Evolutionary conservation across 805 yeast species (phyloP).

Genomic region (Teunomyces barrocoloradensis): DNA sequence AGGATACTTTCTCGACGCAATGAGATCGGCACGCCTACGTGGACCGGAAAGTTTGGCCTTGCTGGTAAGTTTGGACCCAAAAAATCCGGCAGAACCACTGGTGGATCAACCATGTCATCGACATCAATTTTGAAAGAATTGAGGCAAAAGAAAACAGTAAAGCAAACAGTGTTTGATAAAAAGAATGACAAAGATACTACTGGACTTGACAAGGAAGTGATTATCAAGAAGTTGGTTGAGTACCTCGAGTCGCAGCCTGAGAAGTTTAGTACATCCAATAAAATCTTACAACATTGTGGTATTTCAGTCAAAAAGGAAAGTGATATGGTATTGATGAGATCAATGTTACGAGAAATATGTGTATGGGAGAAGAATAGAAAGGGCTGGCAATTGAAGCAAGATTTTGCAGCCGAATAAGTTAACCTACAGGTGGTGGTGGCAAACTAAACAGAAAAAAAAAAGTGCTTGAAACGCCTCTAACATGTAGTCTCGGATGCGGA

Average conservation of each 20-base stretch:
- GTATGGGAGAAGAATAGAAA: slow-evolving; percentile 56
- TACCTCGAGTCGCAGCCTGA: slow-evolving; percentile 37
- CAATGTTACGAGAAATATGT: slow-evolving; percentile 67
- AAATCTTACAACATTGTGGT: slow-evolving; percentile 43
- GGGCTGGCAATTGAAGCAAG: slow-evolving; percentile 67
- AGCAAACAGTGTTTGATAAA: slow-evolving; percentile 14
- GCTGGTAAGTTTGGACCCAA: slow-evolving; percentile 58
- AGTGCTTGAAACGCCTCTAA: background rate
- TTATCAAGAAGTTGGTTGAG: slow-evolving; percentile 36
- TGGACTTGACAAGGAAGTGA: slow-evolving; percentile 15
- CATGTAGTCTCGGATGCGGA: background rate
- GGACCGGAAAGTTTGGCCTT: slow-evolving; percentile 90
- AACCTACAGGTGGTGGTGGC: background rate
- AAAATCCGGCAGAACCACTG: background rate
- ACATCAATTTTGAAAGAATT: slow-evolving; percentile 48
- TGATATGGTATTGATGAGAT: slow-evolving; percentile 60
- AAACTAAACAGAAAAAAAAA: background rate
- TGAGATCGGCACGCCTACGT: slow-evolving; percentile 81
- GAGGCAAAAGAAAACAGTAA: slow-evolving; percentile 40
- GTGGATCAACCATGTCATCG: slow-evolving; percentile 34
- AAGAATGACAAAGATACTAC: background rate
- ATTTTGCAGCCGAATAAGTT: slow-evolving; percentile 14
- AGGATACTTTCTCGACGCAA: slow-evolving; percentile 46
- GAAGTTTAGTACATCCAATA: slow-evolving; percentile 47
- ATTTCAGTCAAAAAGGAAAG: slow-evolving; percentile 33